Conservation (phyloP, 441 rosid species). For the Populus hybrid region DNA sequence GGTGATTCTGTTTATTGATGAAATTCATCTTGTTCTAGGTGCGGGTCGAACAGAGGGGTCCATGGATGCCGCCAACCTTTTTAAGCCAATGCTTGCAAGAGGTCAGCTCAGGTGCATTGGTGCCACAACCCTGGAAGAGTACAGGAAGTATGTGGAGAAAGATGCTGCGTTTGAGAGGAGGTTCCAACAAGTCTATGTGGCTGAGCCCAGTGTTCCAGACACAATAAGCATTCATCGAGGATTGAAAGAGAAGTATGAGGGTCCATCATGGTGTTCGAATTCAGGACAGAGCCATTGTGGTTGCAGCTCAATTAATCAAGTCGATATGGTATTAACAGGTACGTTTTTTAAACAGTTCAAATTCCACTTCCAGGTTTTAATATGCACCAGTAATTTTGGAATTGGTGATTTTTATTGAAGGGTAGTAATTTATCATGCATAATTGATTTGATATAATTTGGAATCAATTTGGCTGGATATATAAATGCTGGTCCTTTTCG, state of each 20-base stretch:
- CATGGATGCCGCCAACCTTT: slow-evolving; percentile 92
- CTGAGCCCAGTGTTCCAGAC: slow-evolving; percentile 90
- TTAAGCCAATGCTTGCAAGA: slow-evolving; percentile 96
- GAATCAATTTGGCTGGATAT: neutral
- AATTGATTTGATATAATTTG: no score
- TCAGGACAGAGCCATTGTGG: slow-evolving; percentile 74
- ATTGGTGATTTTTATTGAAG: neutral
- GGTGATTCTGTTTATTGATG: slow-evolving; percentile 89
- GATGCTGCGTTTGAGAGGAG: slow-evolving; percentile 97
- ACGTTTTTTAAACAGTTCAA: neutral
- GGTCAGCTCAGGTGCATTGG: slow-evolving; percentile 97
- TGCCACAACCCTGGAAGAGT: slow-evolving; percentile 89
- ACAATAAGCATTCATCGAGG: slow-evolving; percentile 88
- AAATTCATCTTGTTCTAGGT: slow-evolving; percentile 82
- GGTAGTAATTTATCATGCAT: no score
- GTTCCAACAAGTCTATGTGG: slow-evolving; percentile 92
- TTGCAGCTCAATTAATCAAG: slow-evolving; percentile 83
- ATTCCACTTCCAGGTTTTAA: neutral
- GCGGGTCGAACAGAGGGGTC: slow-evolving; percentile 87
- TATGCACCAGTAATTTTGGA: neutral
- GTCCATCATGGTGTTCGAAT: slow-evolving; percentile 94
- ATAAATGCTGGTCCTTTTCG: neutral
- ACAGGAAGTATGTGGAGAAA: slow-evolving; percentile 91
- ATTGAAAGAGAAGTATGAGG: slow-evolving; percentile 86
- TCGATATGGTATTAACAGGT: slow-evolving; percentile 88